Evolutionary conservation across 129 eudicot genomes (phyloP).

Genomic region (Flaveria sonorensis): DNA sequence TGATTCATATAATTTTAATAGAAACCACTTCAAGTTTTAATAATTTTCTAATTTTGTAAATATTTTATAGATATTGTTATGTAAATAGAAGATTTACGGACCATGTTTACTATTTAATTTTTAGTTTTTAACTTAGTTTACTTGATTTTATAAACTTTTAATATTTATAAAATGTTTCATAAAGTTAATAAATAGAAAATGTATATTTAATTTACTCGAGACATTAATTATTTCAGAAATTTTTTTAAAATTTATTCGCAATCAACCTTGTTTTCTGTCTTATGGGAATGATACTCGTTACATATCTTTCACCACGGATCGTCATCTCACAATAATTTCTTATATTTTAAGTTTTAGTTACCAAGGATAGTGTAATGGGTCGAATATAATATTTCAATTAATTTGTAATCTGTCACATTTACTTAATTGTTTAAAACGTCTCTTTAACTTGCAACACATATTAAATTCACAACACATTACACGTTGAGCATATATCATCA

Average conservation of each 20-base stretch:
- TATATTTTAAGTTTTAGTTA: slow-evolving; percentile 18
- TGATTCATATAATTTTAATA: no score
- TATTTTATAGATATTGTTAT: no score
- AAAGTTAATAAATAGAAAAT: no score
- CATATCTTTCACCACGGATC: slow-evolving; percentile 30
- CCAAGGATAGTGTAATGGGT: slow-evolving; percentile 3
- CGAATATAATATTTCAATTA: background rate
- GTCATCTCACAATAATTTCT: background rate
- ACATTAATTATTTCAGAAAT: background rate
- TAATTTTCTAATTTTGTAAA: no score
- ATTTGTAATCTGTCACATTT: background rate
- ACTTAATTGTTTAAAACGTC: background rate
- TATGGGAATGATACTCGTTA: slow-evolving; percentile 13
- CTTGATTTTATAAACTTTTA: no score
- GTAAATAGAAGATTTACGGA: no score
- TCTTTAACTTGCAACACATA: slow-evolving; percentile 10
- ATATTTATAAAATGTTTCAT: no score
- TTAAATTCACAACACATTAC: background rate
- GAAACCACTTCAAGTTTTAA: no score
- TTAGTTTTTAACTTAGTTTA: no score
- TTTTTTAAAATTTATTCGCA: background rate
- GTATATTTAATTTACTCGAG: no score
- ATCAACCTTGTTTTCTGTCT: slow-evolving; percentile 18
- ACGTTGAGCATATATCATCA: background rate
- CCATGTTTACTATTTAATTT: no score